These are phyloP conservation scores for Yamadazyma laniorum DNA, from an alignment of 805 yeast genomes.

Conservation along the genomic window DNA sequence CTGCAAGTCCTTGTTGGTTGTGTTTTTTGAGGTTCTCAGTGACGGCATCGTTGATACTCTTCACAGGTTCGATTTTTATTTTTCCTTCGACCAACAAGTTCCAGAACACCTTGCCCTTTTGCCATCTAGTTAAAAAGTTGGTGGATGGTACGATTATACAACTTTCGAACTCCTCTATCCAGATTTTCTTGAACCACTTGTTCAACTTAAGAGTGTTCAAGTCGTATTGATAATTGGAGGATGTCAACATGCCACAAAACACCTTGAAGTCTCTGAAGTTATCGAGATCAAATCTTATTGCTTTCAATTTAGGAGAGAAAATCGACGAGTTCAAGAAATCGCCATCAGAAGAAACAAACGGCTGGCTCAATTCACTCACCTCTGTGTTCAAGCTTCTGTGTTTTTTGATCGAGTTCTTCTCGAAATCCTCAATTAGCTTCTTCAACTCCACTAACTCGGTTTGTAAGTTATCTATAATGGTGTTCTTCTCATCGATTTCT, in stretches of 20 bases:
- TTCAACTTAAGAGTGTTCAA: slow-evolving; percentile 46
- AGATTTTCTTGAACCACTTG: slow-evolving; percentile 59
- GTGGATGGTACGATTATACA: slow-evolving; percentile 33
- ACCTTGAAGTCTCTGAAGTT: slow-evolving; percentile 46
- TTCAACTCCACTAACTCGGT: slow-evolving; percentile 69
- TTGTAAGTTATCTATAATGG: slow-evolving; percentile 60
- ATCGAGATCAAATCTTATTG: slow-evolving; percentile 45
- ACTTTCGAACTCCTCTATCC: slow-evolving; percentile 73
- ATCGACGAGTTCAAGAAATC: slow-evolving; percentile 19
- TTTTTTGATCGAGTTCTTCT: slow-evolving; percentile 31
- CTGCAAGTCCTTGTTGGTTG: slow-evolving; percentile 67
- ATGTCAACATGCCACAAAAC: slow-evolving; percentile 33
- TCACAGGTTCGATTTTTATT: slow-evolving; percentile 81
- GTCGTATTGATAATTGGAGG: slow-evolving; percentile 36
- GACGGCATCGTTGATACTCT: slow-evolving; percentile 77
- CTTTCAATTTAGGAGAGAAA: slow-evolving; percentile 33
- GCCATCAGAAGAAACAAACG: slow-evolving; percentile 10
- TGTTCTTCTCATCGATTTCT: slow-evolving; percentile 65
- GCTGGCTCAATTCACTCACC: slow-evolving; percentile 5
- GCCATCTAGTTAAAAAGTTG: slow-evolving; percentile 43
- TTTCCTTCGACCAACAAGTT: slow-evolving; percentile 72
- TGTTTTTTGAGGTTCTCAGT: slow-evolving; percentile 9
- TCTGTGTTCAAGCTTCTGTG: not conserved
- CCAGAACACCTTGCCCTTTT: slow-evolving; percentile 52
- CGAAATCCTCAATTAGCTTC: slow-evolving; percentile 54